These are phyloP conservation scores for Talaromyces sp. DNA, from an alignment of 2,329 filamentous ascomycete genomes.

Conservation along the genomic window DNA sequence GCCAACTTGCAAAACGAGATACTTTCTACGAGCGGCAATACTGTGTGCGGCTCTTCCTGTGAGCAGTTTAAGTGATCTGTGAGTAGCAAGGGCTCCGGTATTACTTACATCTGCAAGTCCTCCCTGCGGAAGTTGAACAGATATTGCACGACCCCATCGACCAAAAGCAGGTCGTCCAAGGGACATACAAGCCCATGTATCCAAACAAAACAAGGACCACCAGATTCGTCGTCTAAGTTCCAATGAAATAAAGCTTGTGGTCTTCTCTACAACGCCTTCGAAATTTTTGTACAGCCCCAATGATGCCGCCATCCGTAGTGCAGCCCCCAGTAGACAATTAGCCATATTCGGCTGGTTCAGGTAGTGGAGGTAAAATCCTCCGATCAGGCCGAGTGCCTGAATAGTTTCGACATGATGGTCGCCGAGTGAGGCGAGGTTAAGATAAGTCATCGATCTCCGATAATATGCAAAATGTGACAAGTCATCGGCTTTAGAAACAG, in stretches of 20 bases:
- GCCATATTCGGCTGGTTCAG: constrained; percentile 23
- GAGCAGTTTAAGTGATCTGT: constrained; percentile 22
- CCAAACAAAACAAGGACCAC: constrained; percentile 71
- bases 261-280: too few relatives aligned
- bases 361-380: constrained; percentile 23
- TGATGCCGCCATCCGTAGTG: constrained; percentile 22
- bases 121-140: too few relatives aligned
- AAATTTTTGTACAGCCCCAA: constrained; percentile 21
- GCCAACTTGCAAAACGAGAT: constrained; percentile 77
- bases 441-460: constrained; percentile 63
- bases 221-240: constrained; percentile 48
- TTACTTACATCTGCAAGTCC: constrained; percentile 46
- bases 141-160: constrained; percentile 29
- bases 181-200: constrained; percentile 70
- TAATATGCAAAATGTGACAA: constrained; percentile 68
- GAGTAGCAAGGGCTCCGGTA: constrained; percentile 60
- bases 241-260: too few relatives aligned
- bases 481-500: constrained; percentile 60
- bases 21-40: constrained; percentile 52
- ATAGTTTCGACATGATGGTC: constrained; percentile 70
- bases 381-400: constrained; percentile 23
- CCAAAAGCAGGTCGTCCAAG: constrained; percentile 68
- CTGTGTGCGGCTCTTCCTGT: constrained; percentile 58
- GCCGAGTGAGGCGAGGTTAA: constrained; percentile 65
- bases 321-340: constrained; percentile 22